Conservation (phyloP, 768 basidiomycete species). For the Suillus fuscotomentosus region DNA sequence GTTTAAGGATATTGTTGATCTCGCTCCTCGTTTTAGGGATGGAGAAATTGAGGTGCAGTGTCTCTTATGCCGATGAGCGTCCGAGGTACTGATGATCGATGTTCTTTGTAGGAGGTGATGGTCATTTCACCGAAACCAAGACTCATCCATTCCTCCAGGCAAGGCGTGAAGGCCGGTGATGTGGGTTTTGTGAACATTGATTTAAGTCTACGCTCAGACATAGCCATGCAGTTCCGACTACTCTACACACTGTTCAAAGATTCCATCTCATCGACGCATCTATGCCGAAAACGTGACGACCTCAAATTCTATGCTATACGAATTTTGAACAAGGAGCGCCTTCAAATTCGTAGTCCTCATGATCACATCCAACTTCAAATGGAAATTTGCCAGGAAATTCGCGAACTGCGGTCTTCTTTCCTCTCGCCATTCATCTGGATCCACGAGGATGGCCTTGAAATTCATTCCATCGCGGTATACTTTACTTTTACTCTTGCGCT, state of each 20-base stretch:
- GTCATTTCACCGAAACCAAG: constrained; percentile 42
- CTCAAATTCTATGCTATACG: constrained; percentile 33
- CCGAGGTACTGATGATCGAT: neutral
- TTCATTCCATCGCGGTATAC: constrained; percentile 42
- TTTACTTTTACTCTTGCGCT: neutral
- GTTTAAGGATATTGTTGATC: constrained; percentile 32
- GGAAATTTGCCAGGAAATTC: constrained; percentile 35
- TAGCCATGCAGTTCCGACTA: constrained; percentile 36
- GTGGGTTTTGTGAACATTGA: constrained; percentile 10
- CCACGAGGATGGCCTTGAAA: constrained; percentile 38
- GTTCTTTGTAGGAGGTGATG: constrained; percentile 42
- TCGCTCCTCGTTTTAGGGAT: constrained; percentile 46
- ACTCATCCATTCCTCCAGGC: constrained; percentile 30
- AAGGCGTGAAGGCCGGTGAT: constrained; percentile 9
- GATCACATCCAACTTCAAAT: constrained; percentile 27
- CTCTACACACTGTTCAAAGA: constrained; percentile 16
- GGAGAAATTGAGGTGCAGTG: constrained; percentile 47
- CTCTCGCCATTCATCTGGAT: constrained; percentile 38
- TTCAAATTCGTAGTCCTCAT: constrained; percentile 16
- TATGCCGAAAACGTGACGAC: constrained; percentile 29
- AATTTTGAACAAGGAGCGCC: constrained; percentile 15
- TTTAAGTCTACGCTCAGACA: constrained; percentile 6
- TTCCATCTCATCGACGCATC: constrained; percentile 10
- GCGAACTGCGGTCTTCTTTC: constrained; percentile 35
- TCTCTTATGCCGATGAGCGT: constrained; percentile 1